phyloP scores from a whole-genome alignment of 2,329 filamentous ascomycete genomes.

The Fusarium multiceps region DNA sequence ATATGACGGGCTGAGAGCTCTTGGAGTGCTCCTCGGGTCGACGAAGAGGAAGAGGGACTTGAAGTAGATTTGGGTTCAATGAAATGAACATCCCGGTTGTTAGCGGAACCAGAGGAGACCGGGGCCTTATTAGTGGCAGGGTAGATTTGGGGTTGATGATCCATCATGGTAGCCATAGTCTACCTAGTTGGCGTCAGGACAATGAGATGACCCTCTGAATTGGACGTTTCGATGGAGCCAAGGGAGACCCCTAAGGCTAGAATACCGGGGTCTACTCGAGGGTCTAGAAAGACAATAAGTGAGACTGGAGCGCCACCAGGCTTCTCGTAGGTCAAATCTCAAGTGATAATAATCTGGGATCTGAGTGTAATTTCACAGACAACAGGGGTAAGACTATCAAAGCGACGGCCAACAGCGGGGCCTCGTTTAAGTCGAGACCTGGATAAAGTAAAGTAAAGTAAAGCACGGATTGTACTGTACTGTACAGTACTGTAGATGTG shows the following conservation, averaged over 20 bases:
- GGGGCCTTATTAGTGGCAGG: constrained; percentile 29
- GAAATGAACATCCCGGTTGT: constrained; percentile 36
- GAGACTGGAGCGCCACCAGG: constrained; percentile 36
- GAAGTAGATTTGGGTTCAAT: constrained; percentile 30
- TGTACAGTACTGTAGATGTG: constrained; percentile 11
- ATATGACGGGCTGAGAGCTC: constrained; percentile 44
- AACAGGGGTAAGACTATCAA: constrained; percentile 39
- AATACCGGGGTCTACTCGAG: constrained; percentile 21
- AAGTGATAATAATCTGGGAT: constrained; percentile 32
- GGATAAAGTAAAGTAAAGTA: constrained; percentile 1
- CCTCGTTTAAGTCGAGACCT: constrained; percentile 24
- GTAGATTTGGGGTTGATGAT: constrained; percentile 41
- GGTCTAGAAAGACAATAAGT: constrained; percentile 30
- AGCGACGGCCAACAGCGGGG: constrained; percentile 40
- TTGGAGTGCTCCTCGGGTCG: constrained; percentile 41
- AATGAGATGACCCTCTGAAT: constrained; percentile 22
- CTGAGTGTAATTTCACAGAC: constrained; percentile 44
- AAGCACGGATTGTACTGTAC: constrained; percentile 6
- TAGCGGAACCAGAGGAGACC: constrained; percentile 16
- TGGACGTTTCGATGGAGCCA: constrained; percentile 16
- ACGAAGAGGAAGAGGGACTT: constrained; percentile 24
- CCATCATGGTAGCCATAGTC: constrained; percentile 28
- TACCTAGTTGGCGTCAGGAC: constrained; percentile 23
- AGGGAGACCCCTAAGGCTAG: constrained; percentile 27
- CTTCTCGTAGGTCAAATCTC: constrained; percentile 29